Evolutionary conservation across 441 rosid genomes (phyloP), one percentile per base, ranked within the genome.

Genomic region (Pelargonium cotyledonis): DNA sequence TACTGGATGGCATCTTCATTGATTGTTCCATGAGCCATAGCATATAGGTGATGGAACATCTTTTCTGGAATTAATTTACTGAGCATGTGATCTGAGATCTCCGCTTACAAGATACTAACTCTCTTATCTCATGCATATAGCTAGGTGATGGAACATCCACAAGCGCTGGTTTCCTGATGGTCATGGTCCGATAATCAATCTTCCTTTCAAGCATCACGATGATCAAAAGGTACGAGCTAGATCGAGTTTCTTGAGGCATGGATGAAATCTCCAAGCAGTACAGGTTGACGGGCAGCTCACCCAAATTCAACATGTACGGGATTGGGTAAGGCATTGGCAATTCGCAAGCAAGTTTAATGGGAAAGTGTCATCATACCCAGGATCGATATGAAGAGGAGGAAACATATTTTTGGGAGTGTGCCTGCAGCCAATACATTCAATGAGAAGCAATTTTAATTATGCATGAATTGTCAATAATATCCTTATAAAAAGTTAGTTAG

Each of bases 221-320:
- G 80, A 84, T 49, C 67, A 83, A 49, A 68, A 46, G 73, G 71
- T 86, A n/a, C 49, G 75, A n/a, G n/a, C n/a, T n/a, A n/a, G n/a
- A n/a, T n/a, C 1, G 81, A 72, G 35, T 68, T 53, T 65, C 70
- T 85, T 11, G 78, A 82, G 0, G 44, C 79, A 1, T 89, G 98
- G 96, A 6, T 81, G 29, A 67, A 80, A 66, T 80, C 79, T 68
- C 87, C 86, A 0, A 2, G 68, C 43, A 86, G 85, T 9, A 71
- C 89, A 66, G 73, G n/a, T n/a, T 82, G 86, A 80, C 89, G 80
- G 95, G 90, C 65, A 88, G 96, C 75, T 92, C 95, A 0, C 96
- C 91, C 0, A 82, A 95, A 71, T 92, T 92, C 78, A 65, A 89
- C 69, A 89, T 73, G 80, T 89, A 92, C 0, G 89, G 93, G 90